Conservation (phyloP, 2,329 filamentous ascomycete species). For the Trichoderma pleuroti region DNA sequence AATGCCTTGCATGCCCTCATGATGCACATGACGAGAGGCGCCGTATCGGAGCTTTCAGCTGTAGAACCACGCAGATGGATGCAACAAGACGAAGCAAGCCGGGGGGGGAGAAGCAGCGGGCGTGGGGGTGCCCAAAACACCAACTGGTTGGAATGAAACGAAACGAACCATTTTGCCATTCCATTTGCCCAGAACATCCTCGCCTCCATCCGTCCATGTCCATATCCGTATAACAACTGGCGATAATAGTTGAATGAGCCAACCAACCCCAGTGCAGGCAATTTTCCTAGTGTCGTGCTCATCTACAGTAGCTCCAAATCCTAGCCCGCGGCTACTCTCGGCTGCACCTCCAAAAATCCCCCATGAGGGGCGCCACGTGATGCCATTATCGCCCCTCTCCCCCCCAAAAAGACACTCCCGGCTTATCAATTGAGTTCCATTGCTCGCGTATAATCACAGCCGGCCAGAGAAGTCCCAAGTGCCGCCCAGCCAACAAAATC, state of each 20-base stretch:
- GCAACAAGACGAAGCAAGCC: neutral
- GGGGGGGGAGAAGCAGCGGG: neutral
- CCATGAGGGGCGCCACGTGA: constrained; percentile 26
- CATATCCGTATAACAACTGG: neutral
- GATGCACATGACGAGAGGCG: neutral
- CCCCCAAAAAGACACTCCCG: neutral
- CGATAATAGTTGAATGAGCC: neutral
- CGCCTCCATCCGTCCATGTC: neutral
- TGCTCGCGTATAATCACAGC: neutral
- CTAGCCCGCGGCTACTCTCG: constrained; percentile 26
- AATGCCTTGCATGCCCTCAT: constrained; percentile 2
- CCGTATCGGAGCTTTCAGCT: constrained; percentile 26
- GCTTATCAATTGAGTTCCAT: neutral
- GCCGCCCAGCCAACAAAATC: neutral
- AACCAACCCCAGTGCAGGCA: neutral
- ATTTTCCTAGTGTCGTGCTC: neutral
- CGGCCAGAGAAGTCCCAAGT: too few species aligned
- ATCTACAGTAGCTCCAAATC: neutral
- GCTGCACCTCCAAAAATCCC: constrained; percentile 13
- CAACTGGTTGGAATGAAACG: neutral
- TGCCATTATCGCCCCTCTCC: constrained; percentile 18
- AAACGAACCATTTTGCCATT: neutral
- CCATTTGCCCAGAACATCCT: neutral
- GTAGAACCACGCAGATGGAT: neutral
- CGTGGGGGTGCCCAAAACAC: neutral